Evolutionary conservation across 345 rosid genomes (phyloP).

Genomic region (Sisymbrium altissimum): DNA sequence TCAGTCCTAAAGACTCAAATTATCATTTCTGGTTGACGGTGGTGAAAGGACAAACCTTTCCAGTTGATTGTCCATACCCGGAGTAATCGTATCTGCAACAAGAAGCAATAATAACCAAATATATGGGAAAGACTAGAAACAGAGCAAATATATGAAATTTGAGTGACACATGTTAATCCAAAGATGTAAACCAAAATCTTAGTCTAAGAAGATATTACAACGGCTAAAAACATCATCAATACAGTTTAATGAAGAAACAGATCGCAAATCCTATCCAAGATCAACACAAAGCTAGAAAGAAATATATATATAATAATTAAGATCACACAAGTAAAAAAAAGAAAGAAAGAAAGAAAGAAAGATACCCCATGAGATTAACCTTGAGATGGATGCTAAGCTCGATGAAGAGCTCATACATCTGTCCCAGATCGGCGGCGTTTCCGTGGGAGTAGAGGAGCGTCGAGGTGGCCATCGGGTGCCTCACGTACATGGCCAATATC

Average conservation of each 20-base stretch:
- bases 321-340: background rate
- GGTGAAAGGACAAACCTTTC: slow-evolving; percentile 64
- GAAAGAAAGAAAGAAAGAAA: background rate
- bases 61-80: slow-evolving; percentile 92
- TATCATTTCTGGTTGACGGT: background rate
- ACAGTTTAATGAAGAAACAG: too few relatives aligned
- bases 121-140: background rate
- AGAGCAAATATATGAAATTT: too few relatives aligned
- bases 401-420: slow-evolving; percentile 98
- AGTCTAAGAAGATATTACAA: too few relatives aligned
- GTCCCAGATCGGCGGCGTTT: slow-evolving; percentile 98
- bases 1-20: background rate
- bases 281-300: background rate
- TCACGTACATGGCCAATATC: slow-evolving; percentile 74
- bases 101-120: background rate
- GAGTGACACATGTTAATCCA: too few relatives aligned
- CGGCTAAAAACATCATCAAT: too few relatives aligned
- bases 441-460: slow-evolving; percentile 94
- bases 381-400: slow-evolving; percentile 87
- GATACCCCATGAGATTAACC: slow-evolving; percentile 91
- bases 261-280: too few relatives aligned
- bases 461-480: slow-evolving; percentile 85
- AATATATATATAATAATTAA: too few relatives aligned
- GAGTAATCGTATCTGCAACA: slow-evolving; percentile 87
- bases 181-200: too few relatives aligned